Evolutionary conservation across 805 yeast species (phyloP), one percentile per base, ranked within the genome.

Genomic region (Candida verbasci): DNA sequence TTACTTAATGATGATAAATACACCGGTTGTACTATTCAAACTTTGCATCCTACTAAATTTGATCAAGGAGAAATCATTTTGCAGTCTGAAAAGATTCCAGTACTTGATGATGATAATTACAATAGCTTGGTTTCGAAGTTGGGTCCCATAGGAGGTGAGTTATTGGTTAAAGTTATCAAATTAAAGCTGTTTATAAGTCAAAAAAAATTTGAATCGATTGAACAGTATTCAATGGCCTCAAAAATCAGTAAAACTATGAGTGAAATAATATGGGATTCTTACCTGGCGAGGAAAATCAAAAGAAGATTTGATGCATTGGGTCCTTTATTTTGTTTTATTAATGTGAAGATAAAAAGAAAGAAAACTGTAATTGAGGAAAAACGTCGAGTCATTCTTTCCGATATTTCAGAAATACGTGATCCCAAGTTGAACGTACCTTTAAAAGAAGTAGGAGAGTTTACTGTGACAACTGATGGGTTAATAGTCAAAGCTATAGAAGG

Each of bases 1-100:
- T 57, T 93, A 9, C 55, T 89, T 49, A 76, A 83, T 41, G 68
- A 69, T 27, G 88, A 82, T 45, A 24, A 43, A 0, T 40, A 32
- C 12, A 82, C 97, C 0, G 98, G 97, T 0, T 95, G 87, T 12
- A 76, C 96, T 0, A 74, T 93, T 0, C 98, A 93, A 55, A 86
- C 96, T 0, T 59, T 93, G 17, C 96, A 93, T 52, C 96, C 97
- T 0, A 71, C 82, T 1, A 72, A 78, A 52, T 93, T 93, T 50
- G 98, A 93, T 48, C 67, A 64, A 23, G 98, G 98, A 1, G 64
- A 69, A 1, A 73, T 91, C 0, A 53, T 93, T 2, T 56, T 67
- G 12, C 94, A 83, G 44, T 69, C 84, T 1, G 51, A 50, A 2
- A 65, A 65, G 17, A 47, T 76, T 0, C 46, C 52, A 0, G 65